A percentile compares a stretch with the other conserved stretches of the same genome.
Evolutionary conservation across 2,329 filamentous ascomycete genomes (phyloP).

Genomic region (Hypoxylon sp.): DNA sequence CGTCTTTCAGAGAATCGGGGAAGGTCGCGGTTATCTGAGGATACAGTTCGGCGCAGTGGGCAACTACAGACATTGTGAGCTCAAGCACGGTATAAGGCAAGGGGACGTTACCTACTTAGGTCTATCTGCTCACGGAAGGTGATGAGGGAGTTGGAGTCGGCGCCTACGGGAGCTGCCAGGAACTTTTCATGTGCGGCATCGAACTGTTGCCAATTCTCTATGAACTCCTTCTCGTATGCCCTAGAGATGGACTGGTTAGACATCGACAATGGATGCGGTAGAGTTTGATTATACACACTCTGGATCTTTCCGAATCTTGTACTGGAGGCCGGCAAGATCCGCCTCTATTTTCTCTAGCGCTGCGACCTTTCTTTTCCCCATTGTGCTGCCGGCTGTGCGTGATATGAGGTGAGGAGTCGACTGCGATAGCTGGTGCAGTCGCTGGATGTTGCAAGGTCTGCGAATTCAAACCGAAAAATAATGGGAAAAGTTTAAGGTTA

Average conservation of each 20-base stretch:
- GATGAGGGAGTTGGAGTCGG: conserved; percentile 82
- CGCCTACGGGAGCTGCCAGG: conserved; percentile 83
- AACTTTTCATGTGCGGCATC: conserved; percentile 93
- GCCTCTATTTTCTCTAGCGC: conserved; percentile 97
- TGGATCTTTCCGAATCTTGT: conserved; percentile 91
- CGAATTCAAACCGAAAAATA: conserved; percentile 19
- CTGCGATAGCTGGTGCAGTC: background rate
- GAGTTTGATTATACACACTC: conserved; percentile 65
- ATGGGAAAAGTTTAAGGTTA: conserved; percentile 21
- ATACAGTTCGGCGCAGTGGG: conserved; percentile 95
- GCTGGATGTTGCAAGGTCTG: conserved; percentile 1
- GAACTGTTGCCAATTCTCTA: conserved; percentile 91
- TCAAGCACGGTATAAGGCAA: background rate
- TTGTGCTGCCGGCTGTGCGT: conserved; percentile 54
- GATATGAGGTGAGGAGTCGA: background rate
- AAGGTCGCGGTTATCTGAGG: conserved; percentile 84
- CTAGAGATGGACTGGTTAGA: conserved; percentile 57
- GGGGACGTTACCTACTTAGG: conserved; percentile 64
- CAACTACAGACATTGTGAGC: conserved; percentile 61
- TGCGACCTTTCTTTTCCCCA: conserved; percentile 90
- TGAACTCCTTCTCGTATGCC: conserved; percentile 91
- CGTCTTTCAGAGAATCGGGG: conserved; percentile 82
- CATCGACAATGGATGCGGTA: background rate
- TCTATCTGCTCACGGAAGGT: conserved; percentile 93
- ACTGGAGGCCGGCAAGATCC: conserved; percentile 89